Base-by-base conservation (phyloP, 257 asterid species). In the Craterostigma plantagineum region DNA sequence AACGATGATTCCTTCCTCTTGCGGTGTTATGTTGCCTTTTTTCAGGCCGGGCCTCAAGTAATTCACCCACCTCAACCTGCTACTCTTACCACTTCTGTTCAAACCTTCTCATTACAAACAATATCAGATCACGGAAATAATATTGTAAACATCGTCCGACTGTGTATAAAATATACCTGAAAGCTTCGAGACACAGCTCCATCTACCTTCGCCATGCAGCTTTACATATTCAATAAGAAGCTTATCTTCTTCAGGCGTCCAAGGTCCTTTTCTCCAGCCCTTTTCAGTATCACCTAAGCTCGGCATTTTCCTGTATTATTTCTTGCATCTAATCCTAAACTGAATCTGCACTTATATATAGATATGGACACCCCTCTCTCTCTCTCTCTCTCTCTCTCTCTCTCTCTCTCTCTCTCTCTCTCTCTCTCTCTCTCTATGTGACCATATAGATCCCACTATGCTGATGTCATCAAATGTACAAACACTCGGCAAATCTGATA, bases 241-340 rank as follows among this genome's bases (percentile, higher is more conserved):
- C 42, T 72, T 70, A 57, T 84, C 96, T 72, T 84, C 96, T 14
- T 84, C 96, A 35, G 61, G 68, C 9, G 90, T 77, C 96, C 96
- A 84, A 54, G 93, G 92, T 39, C 96, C 96, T 67, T 69, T 80
- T 61, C 96, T 68, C 7, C 76, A 44, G 60, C 71, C 81, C 60
- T 42, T 42, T 16, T 49, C 69, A 37, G 48, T 53, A 49, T 62
- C 73, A 56, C 46, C 49, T 33, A 51, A 52, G 16, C 30, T 23
- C 30, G 30, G 2, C 30, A 23, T 23, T 23, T 23, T 23, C 30
- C 30, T 23, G 2, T n/a, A 2, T 23, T 2, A 23, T 23, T 23
- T 6, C 30, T 23, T 23, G 2, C 6, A 23, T 23, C 30, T n/a
- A n/a, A n/a, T n/a, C n/a, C n/a, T n/a, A n/a, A n/a, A n/a, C n/a